A percentile compares a stretch with the other conserved stretches of the same genome.
These are phyloP conservation scores for Pseudogymnoascus sp. DNA, from an alignment of 2,329 filamentous ascomycete genomes.

Conservation along the genomic window DNA sequence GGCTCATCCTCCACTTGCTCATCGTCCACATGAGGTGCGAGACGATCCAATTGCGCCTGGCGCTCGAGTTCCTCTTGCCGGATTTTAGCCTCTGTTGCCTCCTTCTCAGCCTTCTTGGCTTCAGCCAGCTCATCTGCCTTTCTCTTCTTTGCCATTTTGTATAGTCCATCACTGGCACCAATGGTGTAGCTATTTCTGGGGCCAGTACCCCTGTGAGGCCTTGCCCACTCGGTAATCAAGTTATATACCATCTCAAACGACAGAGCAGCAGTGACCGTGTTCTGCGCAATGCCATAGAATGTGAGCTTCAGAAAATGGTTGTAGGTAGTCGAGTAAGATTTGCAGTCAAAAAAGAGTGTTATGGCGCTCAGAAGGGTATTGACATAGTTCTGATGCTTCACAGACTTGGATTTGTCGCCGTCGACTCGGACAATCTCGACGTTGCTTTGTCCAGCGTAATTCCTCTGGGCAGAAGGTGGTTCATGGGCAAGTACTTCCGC, in stretches of 20 bases:
- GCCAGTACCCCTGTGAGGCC: not conserved
- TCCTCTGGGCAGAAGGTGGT: not conserved
- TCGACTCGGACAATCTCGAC: not conserved
- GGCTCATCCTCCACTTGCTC: not conserved
- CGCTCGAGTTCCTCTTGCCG: not conserved
- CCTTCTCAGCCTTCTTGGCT: not conserved
- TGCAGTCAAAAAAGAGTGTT: not conserved
- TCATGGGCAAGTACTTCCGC: not conserved
- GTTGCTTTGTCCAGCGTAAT: not conserved
- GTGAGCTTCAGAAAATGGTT: not conserved
- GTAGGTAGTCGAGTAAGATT: not conserved
- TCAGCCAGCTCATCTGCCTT: not conserved
- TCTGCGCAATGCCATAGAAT: conserved; percentile 4
- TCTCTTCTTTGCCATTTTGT: not conserved
- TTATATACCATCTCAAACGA: conserved; percentile 10
- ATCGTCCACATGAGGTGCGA: not conserved
- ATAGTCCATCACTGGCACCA: not conserved
- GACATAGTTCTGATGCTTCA: not conserved
- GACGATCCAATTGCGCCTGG: not conserved
- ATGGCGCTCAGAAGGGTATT: not conserved
- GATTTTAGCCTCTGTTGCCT: not conserved
- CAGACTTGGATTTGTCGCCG: not conserved
- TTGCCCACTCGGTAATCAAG: not conserved
- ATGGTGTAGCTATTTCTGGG: not conserved
- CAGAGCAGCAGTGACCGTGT: not conserved